Evolutionary conservation across 1,284 basidiomycete species (phyloP), one percentile per base, ranked within the genome.

Genomic region (Sanguinoderma infundibulare): DNA sequence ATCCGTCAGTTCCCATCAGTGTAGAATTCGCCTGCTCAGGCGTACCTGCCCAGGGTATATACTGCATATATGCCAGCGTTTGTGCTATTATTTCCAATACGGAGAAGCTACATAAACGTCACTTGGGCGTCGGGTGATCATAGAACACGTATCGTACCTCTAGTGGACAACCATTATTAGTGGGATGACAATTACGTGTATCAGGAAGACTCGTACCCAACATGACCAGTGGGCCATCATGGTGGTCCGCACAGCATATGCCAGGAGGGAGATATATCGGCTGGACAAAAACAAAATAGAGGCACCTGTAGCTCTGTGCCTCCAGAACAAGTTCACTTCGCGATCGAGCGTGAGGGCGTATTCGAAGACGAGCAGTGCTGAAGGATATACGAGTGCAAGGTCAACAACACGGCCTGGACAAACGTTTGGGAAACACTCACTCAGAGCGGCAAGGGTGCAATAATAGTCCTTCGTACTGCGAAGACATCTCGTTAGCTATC

Each of bases 341-440:
- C 60, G 44, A 7, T 58, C 39, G n/a, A 63, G 44, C n/a, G 62
- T 60, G 39, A 57, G 52, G 54, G 53, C 53, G 15, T 63, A 50
- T 60, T 63, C 62, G 49, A 59, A 53, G 15, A 63, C 40, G 5
- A 63, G 50, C 46, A 63, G 24, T 2, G 61, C 61, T 63, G 26
- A 12, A 26, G 46, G n/a, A n/a, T n/a, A 20, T 7, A 1, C 3
- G 14, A 30, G 15, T 9, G 4, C 1, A 6, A 3, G 15, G 26
- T 47, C 14, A 47, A 26, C 28, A 5, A 15, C 3, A 14, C 4
- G 20, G 20, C 5, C 10, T 22, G 17, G 6, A 10, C 15, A 24
- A 32, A 7, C 15, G 8, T 20, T 8, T 17, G 28, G 17, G 5
- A 12, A 20, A 8, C 7, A 20, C 46, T 20, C 28, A 49, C 46